Evolutionary conservation across 805 yeast species (phyloP), one percentile per base, ranked within the genome.

Genomic region (Myxozyma kluyveri): DNA sequence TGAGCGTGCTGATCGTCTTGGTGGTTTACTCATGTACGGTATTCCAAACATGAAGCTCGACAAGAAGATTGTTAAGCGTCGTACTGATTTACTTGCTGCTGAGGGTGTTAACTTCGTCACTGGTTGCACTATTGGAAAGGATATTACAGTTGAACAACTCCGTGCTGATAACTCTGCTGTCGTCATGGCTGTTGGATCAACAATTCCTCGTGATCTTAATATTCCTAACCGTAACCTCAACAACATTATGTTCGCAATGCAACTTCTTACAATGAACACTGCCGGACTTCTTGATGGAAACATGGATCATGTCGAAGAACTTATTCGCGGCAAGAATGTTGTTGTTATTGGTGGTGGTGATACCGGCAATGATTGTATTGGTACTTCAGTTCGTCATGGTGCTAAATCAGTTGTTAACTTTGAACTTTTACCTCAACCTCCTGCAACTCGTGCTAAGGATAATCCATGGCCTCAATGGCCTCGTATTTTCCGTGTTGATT

Each of bases 391-490:
- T 35, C 85, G 98, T 75, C 98, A 93, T 69, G 97, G 96, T 39
- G 98, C 98, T 57, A 83, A 86, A 69, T 86, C 95, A 7, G 96
- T 93, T 52, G 79, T 83, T 60, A 91, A 91, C 79, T 93, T 91
- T 69, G 99, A 91, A 75, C 78, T 91, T 68, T 76, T 91, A 63
- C 99, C 99, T 53, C 82, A 84, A 63, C 99, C 99, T 59, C 87
- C 97, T 33, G 77, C 77, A 27, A 78, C 80, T 53, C 81, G 97
- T 70, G 85, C 90, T 42, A 86, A 82, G 72, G 97, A 93, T 72
- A 91, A 91, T 73, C 98, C 99, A 71, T 91, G 99, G 99, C 99
- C 99, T 40, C 99, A 91, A 75, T 91, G 98, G 98, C 98, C 99
- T 62, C 80, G 96, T 69, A 81, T 93, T 65, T 91, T 93, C 85